Evolutionary conservation across 1,139 yeast genomes (phyloP), one percentile per base, ranked within the genome.

Genomic region (Yamadazyma triangularis): DNA sequence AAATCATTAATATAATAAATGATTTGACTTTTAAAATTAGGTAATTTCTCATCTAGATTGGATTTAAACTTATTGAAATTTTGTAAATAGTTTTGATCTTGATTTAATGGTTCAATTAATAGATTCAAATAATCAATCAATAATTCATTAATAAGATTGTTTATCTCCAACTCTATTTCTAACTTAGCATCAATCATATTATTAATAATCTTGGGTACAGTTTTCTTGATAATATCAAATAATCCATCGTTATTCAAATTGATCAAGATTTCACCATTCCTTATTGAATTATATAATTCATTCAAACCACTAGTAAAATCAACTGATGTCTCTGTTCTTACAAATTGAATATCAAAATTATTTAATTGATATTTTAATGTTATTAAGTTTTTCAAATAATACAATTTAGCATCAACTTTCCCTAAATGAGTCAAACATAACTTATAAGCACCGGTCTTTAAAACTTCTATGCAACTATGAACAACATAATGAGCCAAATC

Each of bases 401-500:
- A 82, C 26, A 89, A 59, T 38, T 76, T 73, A 0, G 85, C 71
- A 43, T 82, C 91, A 8, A 73, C 43, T 5, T 70, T 53, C 41
- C 71, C 51, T 64, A 47, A 65, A 54, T 56, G 64, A 15, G 31
- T 69, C 45, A 33, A 58, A 31, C 55, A 61, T 40, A 38, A 70
- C 58, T 39, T 60, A 42, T 71, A 74, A 6, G 84, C 85, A 23
- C 60, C 45, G 49, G 64, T 52, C 61, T 72, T 52, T 70, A 67
- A 19, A 77, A 83, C 31, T 25, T 60, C 53, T 24, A 89, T 71
- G 45, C 94, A 82, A 28, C 83, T 75, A 49, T 86, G 95, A 4
- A 89, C 86, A 35, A 87, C 79, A 33, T 83, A 77, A 51, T 88
- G 95, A 0, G 96, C 95, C 40, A 89, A 58, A 49, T 87, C 95